Evolutionary conservation across 768 basidiomycete genomes (phyloP), one percentile per base, ranked within the genome.

Genomic region (Roridomyces roridus): DNA sequence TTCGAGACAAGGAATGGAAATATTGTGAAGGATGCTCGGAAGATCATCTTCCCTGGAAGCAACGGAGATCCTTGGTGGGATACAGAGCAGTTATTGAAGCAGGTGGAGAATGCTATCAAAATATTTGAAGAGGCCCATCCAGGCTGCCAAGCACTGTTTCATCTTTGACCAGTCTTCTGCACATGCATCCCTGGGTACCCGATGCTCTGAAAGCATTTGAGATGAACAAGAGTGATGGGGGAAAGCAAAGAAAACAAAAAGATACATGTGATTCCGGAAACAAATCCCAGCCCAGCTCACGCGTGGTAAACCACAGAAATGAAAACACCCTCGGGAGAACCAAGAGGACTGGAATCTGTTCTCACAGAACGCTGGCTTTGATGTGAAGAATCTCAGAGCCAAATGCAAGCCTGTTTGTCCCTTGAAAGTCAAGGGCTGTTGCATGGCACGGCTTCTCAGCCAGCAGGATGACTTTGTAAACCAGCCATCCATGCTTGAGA

Each of bases 391-490:
- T 2, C 23, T 77, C 26, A 18, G 29, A 14, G 65, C 66, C 4
- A 74, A 75, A 39, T 75, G 71, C 51, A 36, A 48, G 1, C 67
- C 66, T 26, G 68, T 72, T 9, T 72, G 72, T 47, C 67, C 65
- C 23, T 58, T 60, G 31, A 51, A 70, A 43, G 47, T 34, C n/a
- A 41, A 52, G 24, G 17, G 56, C 11, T 74, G 72, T 43, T 73
- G 71, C 60, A 65, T 70, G 64, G 60, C 60, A 1, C 57, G 64
- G 11, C 56, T 72, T 21, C 58, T 74, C 12, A 60, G 50, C 18
- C 58, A 68, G 36, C 71, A 74, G 46, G 67, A 70, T n/a, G 54
- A 60, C 26, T 49, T 57, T 36, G 34, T 21, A 9, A 58, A 58
- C 18, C 57, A 58, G 15, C 23, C n/a, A 17, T 53, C 57, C 6